Percentiles rank a stretch among this genome's conserved stretches.
phyloP scores from a whole-genome alignment of 352 stramenopile species.

The Globisporangium viniferum region DNA sequence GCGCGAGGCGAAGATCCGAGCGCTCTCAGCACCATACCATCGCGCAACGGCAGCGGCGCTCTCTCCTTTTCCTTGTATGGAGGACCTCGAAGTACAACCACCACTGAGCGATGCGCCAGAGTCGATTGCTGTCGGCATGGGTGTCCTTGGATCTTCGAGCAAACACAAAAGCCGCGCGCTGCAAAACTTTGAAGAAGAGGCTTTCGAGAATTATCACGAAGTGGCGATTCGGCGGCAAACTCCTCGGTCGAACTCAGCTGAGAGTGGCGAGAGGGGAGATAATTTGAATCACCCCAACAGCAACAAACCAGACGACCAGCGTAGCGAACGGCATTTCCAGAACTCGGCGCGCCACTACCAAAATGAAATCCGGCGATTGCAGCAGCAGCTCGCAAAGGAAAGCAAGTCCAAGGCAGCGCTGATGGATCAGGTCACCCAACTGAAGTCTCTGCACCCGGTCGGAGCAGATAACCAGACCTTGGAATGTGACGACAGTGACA shows the following conservation, averaged over 20 bases:
- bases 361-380: conserved; percentile 63
- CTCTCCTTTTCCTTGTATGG: background rate
- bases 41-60: conserved; percentile 10
- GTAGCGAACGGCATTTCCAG: conserved; percentile 23
- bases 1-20: conserved; percentile 48
- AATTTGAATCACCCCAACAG: background rate
- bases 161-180: background rate
- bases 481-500: background rate
- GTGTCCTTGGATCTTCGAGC: background rate
- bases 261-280: background rate
- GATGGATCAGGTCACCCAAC: conserved; percentile 41
- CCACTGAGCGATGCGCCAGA: background rate
- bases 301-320: conserved; percentile 4
- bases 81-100: background rate
- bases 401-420: conserved; percentile 40
- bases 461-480: conserved; percentile 3
- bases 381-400: conserved; percentile 57
- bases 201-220: conserved; percentile 31
- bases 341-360: conserved; percentile 55
- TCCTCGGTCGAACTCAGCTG: background rate
- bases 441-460: conserved; percentile 5
- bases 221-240: conserved; percentile 19
- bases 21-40: conserved; percentile 39
- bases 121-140: background rate
- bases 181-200: conserved; percentile 34